Conservation (phyloP, 148 eudicot genomes). For the Arbutus unedo region DNA sequence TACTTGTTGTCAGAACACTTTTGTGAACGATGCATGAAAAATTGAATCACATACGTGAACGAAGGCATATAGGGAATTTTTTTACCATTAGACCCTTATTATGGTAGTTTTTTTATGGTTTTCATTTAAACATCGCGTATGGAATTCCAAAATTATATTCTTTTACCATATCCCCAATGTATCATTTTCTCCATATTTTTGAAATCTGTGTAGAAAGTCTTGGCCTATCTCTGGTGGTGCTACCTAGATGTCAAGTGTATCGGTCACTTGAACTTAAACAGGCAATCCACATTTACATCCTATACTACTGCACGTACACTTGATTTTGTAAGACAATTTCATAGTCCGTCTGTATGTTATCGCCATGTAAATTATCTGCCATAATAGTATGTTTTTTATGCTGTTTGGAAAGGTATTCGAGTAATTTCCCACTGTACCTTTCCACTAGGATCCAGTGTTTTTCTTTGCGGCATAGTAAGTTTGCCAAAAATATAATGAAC, state of each 20-base stretch:
- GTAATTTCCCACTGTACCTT: not conserved
- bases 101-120: not conserved
- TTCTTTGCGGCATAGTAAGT: not conserved
- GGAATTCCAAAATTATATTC: not conserved
- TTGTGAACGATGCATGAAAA: not conserved
- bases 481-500: not conserved
- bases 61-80: not conserved
- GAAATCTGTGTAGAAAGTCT: not conserved
- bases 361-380: not conserved
- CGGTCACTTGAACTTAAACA: too few species aligned
- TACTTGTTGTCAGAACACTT: not conserved
- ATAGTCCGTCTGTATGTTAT: not conserved
- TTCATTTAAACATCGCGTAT: not conserved
- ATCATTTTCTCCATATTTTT: too few species aligned
- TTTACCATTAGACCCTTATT: too few species aligned
- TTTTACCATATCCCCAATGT: too few species aligned
- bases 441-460: not conserved
- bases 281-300: too few species aligned
- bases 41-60: not conserved
- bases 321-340: not conserved
- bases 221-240: not conserved
- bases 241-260: too few species aligned
- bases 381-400: not conserved
- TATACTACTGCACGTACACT: too few species aligned
- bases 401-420: not conserved